These are phyloP conservation scores for Melastoma candidum DNA, from an alignment of 441 rosid species.

Conservation along the genomic window DNA sequence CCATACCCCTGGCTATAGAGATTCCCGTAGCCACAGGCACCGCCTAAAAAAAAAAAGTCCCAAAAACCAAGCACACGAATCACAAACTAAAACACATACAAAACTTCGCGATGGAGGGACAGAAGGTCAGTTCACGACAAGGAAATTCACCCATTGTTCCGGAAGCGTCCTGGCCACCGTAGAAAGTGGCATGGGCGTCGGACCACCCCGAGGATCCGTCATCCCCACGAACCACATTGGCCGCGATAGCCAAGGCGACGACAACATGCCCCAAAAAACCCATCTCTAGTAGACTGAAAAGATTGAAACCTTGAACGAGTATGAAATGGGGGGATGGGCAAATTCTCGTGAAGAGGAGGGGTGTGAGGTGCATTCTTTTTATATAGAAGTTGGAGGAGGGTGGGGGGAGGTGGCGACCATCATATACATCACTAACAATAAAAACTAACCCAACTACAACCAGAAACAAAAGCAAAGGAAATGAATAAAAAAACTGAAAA, in stretches of 20 bases:
- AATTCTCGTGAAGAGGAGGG: no score
- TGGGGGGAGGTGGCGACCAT: no score
- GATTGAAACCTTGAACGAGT: neutral
- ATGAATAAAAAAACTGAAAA: neutral
- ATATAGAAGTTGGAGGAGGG: no score
- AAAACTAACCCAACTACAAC: neutral
- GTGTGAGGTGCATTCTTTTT: no score
- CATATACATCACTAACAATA: no score
- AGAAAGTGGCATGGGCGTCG: constrained; percentile 9
- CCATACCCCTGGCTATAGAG: constrained; percentile 64
- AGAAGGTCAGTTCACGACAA: neutral
- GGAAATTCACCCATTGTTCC: constrained; percentile 10
- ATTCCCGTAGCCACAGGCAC: constrained; percentile 76
- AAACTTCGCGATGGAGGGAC: constrained; percentile 9
- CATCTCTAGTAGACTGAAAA: constrained; percentile 16
- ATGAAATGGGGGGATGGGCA: no score
- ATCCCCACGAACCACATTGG: constrained; percentile 24
- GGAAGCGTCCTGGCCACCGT: constrained; percentile 7
- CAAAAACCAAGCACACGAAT: neutral
- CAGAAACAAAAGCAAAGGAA: no score
- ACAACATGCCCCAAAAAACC: constrained; percentile 22
- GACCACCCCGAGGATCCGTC: constrained; percentile 12
- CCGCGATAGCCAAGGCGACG: constrained; percentile 23
- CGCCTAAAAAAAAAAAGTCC: constrained; percentile 26
- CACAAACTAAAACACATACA: constrained; percentile 7